These are phyloP conservation scores for Xylaria palmicola DNA, from an alignment of 495 filamentous ascomycete species.

Conservation along the genomic window DNA sequence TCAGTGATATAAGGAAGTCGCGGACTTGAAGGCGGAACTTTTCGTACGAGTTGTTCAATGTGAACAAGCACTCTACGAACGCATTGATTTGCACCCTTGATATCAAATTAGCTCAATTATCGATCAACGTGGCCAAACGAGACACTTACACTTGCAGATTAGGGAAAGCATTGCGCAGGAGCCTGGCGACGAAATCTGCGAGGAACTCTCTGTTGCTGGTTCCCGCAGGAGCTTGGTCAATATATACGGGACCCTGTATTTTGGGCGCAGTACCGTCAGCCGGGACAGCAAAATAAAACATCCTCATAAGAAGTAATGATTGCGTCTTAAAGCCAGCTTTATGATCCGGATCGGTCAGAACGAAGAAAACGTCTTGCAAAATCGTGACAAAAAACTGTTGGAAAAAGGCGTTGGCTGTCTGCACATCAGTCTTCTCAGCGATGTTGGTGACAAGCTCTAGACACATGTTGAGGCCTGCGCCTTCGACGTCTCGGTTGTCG, in stretches of 20 bases:
- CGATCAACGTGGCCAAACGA: not conserved
- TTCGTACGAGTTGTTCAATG: slow-evolving; percentile 73
- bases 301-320: slow-evolving; percentile 85
- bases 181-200: slow-evolving; percentile 73
- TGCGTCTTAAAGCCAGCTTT: slow-evolving; percentile 99
- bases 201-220: slow-evolving; percentile 89
- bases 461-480: slow-evolving; percentile 98
- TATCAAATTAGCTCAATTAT: slow-evolving; percentile 35
- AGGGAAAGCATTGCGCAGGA: slow-evolving; percentile 89
- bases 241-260: slow-evolving; percentile 88
- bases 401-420: slow-evolving; percentile 92
- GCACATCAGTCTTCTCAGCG: slow-evolving; percentile 77
- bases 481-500: slow-evolving; percentile 97
- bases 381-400: slow-evolving; percentile 94
- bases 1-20: slow-evolving; percentile 95
- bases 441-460: slow-evolving; percentile 97
- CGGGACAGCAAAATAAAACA: slow-evolving; percentile 87
- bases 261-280: slow-evolving; percentile 65
- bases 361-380: slow-evolving; percentile 97
- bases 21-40: slow-evolving; percentile 92
- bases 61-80: slow-evolving; percentile 86
- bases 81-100: slow-evolving; percentile 76
- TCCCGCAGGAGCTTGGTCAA: slow-evolving; percentile 72
- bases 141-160: slow-evolving; percentile 85
- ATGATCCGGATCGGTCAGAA: slow-evolving; percentile 95